phyloP scores from a whole-genome alignment of 202 grass and related monocot species.

The Saccharum hybrid region DNA sequence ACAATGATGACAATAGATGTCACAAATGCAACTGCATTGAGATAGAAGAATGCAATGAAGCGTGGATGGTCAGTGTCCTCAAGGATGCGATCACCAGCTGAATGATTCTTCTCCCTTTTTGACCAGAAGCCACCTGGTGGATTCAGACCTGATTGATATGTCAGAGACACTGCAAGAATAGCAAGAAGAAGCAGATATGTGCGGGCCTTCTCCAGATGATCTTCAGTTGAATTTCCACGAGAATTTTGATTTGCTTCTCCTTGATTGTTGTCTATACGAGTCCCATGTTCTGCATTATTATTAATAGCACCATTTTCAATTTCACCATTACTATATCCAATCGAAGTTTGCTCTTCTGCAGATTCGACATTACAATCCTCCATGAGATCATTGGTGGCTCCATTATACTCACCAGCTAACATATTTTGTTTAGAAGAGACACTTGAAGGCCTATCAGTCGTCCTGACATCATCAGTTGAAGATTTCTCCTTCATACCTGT shows the following conservation, averaged over 20 bases:
- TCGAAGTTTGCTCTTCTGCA: not conserved
- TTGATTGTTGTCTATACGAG: not conserved
- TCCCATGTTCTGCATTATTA: not conserved
- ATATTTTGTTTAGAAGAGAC: not conserved
- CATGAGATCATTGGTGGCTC: not conserved
- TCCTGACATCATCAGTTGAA: not conserved
- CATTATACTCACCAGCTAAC: not conserved
- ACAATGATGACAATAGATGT: conserved; percentile 62
- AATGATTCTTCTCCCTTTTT: not conserved
- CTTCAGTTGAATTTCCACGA: not conserved
- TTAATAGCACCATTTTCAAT: not conserved
- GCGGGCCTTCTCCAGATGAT: conserved; percentile 42
- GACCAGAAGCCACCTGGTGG: conserved; percentile 61
- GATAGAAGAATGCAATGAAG: conserved; percentile 61
- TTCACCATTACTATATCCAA: not conserved
- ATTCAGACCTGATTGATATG: conserved; percentile 56
- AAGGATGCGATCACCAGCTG: conserved; percentile 34
- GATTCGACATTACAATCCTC: not conserved
- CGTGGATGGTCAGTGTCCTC: conserved; percentile 40
- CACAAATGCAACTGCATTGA: conserved; percentile 59
- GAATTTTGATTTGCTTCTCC: not conserved
- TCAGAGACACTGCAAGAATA: conserved; percentile 56
- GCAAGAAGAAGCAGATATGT: conserved; percentile 48
- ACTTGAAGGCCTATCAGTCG: not conserved
- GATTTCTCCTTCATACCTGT: not conserved